Percentiles rank a stretch among this genome's conserved stretches.
Conservation (phyloP, 1,284 basidiomycete species). For the Ceratorhiza oryzae-sativae region DNA sequence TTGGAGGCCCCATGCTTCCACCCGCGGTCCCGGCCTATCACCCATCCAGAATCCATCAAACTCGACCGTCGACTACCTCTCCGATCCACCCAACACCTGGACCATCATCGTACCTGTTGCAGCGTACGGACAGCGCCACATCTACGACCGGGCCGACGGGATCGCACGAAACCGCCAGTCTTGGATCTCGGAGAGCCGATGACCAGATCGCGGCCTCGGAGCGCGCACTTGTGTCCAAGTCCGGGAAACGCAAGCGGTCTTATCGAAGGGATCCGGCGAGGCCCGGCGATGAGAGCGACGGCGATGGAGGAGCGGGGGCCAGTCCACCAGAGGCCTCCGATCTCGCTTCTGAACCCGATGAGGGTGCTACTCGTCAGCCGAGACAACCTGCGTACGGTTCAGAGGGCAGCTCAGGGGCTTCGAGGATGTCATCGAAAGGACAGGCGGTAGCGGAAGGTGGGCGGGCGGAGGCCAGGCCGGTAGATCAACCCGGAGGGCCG, state of each 20-base stretch:
- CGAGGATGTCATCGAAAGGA: conserved; percentile 14
- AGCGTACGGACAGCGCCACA: conserved; percentile 20
- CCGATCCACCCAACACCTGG: conserved; percentile 12
- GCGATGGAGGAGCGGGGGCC: neutral
- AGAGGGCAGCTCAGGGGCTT: neutral
- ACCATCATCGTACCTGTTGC: neutral
- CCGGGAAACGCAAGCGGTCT: conserved; percentile 15
- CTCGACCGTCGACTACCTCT: neutral
- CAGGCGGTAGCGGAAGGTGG: neutral
- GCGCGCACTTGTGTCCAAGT: neutral
- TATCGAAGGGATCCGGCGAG: neutral
- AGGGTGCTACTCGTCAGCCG: neutral
- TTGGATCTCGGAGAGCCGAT: neutral
- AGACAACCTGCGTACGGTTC: neutral
- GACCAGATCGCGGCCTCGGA: neutral
- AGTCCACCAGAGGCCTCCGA: conserved; percentile 14
- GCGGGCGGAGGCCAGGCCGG: neutral
- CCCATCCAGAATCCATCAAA: neutral
- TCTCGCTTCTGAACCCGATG: conserved; percentile 7
- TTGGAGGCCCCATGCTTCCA: conserved; percentile 16
- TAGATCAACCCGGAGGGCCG: conserved; percentile 8
- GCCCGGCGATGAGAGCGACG: conserved; percentile 14
- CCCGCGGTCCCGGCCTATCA: conserved; percentile 24
- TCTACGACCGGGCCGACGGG: conserved; percentile 18
- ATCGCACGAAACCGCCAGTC: neutral